Percentiles rank a stretch among this genome's conserved stretches.
Evolutionary conservation across 805 yeast species (phyloP).

Genomic region (Martiniozyma abietophila): DNA sequence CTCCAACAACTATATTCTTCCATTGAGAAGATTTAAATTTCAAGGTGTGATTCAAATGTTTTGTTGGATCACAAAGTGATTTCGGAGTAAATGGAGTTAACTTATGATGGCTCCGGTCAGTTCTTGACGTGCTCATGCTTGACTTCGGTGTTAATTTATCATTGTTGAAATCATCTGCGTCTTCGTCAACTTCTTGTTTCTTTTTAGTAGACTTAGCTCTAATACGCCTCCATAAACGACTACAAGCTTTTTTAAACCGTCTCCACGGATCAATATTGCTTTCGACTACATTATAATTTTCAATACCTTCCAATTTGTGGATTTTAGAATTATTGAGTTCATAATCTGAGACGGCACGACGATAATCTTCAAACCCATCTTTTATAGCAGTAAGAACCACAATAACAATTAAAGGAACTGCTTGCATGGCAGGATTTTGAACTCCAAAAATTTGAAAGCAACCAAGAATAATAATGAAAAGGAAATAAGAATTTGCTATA

Average conservation of each 20-base stretch:
- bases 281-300: conserved; percentile 47
- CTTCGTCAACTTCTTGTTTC: conserved; percentile 3
- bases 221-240: too few relatives aligned
- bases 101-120: conserved; percentile 11
- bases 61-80: conserved; percentile 27
- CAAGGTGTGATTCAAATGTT: conserved; percentile 26
- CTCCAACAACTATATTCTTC: conserved; percentile 70
- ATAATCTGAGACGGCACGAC: conserved; percentile 53
- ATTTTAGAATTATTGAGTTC: conserved; percentile 62
- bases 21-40: conserved; percentile 31
- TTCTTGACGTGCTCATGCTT: conserved; percentile 1
- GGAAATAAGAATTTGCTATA: conserved; percentile 52
- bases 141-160: background rate
- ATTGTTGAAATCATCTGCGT: conserved; percentile 2
- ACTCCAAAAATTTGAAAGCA: conserved; percentile 68
- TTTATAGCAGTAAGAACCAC: conserved; percentile 65
- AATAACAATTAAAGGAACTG: conserved; percentile 75
- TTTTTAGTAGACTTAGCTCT: too few relatives aligned
- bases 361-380: conserved; percentile 71
- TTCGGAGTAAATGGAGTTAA: conserved; percentile 19
- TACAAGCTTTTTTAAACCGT: conserved; percentile 46
- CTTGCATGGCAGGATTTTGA: conserved; percentile 59
- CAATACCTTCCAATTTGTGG: conserved; percentile 43
- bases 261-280: conserved; percentile 60
- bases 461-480: conserved; percentile 45